Conservation (phyloP, 305 asterid species). For the Withania somnifera region DNA sequence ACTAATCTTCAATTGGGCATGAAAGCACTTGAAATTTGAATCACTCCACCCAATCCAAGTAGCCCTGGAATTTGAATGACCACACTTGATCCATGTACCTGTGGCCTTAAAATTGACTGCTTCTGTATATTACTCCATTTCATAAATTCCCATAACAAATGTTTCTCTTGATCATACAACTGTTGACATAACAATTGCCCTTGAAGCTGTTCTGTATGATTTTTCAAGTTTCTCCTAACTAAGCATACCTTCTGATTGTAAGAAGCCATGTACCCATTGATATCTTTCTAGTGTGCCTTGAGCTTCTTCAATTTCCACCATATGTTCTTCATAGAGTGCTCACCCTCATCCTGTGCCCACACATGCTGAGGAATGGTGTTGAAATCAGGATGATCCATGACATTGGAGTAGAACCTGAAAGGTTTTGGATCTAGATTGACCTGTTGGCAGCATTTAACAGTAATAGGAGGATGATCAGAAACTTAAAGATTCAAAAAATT, state of each 20-base stretch:
- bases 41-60: no score
- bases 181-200: background rate
- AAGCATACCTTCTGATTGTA: background rate
- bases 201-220: background rate
- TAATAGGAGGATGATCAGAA: no score
- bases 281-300: background rate
- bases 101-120: background rate
- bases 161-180: background rate
- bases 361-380: background rate
- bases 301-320: background rate
- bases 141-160: background rate
- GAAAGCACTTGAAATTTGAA: no score
- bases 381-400: background rate
- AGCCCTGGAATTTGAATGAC: no score
- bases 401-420: background rate
- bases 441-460: no score
- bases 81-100: background rate
- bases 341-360: background rate
- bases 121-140: background rate
- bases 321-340: background rate
- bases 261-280: background rate
- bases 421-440: background rate
- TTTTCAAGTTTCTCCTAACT: background rate
- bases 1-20: no score
- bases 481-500: no score